These are phyloP conservation scores for Margaritispora aquatica DNA, from an alignment of 495 filamentous ascomycete genomes.

Conservation along the genomic window DNA sequence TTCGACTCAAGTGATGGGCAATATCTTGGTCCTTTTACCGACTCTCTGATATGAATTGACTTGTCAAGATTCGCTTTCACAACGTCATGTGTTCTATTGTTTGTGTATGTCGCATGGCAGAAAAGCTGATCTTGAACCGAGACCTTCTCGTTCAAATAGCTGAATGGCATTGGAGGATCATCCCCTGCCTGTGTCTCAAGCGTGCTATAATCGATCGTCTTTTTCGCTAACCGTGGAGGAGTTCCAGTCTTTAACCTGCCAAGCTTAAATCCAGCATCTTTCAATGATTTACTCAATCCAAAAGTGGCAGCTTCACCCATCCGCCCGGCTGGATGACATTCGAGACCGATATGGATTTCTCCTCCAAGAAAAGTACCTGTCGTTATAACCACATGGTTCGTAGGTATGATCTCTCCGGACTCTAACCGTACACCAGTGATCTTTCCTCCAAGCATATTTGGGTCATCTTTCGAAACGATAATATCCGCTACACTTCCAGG, in stretches of 20 bases:
- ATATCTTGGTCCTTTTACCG: constrained; percentile 88
- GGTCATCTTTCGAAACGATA: constrained; percentile 53
- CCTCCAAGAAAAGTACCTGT: constrained; percentile 94
- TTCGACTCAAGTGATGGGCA: constrained; percentile 96
- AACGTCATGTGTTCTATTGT: constrained; percentile 73
- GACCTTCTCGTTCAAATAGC: constrained; percentile 75
- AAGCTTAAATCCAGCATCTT: constrained; percentile 83
- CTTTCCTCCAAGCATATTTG: constrained; percentile 39
- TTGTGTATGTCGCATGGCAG: constrained; percentile 82
- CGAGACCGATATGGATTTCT: constrained; percentile 92
- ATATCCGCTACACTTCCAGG: constrained; percentile 92
- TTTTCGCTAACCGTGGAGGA: constrained; percentile 76
- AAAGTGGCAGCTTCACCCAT: constrained; percentile 94
- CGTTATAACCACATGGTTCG: constrained; percentile 83
- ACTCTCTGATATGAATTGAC: constrained; percentile 92
- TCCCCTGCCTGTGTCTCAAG: constrained; percentile 75
- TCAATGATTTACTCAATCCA: constrained; percentile 86
- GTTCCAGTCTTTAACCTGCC: constrained; percentile 95
- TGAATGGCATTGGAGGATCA: constrained; percentile 83
- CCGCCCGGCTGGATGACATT: constrained; percentile 76
- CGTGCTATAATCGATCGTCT: constrained; percentile 70
- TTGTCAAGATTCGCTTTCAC: constrained; percentile 83
- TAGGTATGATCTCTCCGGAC: constrained; percentile 76
- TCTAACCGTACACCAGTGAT: constrained; percentile 86
- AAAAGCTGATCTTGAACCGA: constrained; percentile 72